Conservation (phyloP, 208 protist genomes). For the Trypanosoma cruzi region DNA sequence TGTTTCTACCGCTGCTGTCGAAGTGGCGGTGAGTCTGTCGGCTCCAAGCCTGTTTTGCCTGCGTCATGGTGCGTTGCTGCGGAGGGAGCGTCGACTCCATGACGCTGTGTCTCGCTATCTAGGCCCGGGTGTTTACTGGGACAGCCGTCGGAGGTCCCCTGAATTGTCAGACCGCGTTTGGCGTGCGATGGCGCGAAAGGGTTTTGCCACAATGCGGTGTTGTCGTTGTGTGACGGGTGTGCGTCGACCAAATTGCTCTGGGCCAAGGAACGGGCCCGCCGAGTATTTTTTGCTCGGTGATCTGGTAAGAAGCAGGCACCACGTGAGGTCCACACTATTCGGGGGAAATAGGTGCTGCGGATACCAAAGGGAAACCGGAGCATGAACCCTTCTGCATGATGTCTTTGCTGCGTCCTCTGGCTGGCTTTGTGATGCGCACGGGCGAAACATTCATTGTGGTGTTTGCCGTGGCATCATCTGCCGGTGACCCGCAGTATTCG, state of each 20-base stretch:
- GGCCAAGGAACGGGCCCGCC: background rate
- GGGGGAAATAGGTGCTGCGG: no score
- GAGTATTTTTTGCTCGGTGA: background rate
- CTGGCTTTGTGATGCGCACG: background rate
- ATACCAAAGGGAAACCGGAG: background rate
- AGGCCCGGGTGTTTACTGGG: slow-evolving; percentile 6
- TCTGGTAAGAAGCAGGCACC: background rate
- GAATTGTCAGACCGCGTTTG: slow-evolving; percentile 19
- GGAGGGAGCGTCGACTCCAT: slow-evolving; percentile 7
- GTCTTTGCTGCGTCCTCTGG: background rate
- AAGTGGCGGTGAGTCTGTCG: background rate
- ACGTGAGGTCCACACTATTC: background rate
- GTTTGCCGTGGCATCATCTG: slow-evolving; percentile 16
- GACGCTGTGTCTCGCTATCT: background rate
- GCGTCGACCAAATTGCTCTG: background rate
- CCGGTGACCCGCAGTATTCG: slow-evolving; percentile 23
- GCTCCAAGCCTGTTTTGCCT: background rate
- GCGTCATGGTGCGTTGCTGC: slow-evolving; percentile 8
- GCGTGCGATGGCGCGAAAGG: slow-evolving; percentile 27
- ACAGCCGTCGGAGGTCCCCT: slow-evolving; percentile 3
- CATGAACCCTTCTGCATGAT: background rate
- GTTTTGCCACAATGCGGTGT: slow-evolving; percentile 22
- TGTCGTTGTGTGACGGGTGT: background rate
- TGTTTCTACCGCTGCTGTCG: background rate
- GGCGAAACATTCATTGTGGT: slow-evolving; percentile 9